These are phyloP conservation scores for Catenaria anguillulae DNA, from an alignment of 371 early-diverging fungal species.

Conservation along the genomic window DNA sequence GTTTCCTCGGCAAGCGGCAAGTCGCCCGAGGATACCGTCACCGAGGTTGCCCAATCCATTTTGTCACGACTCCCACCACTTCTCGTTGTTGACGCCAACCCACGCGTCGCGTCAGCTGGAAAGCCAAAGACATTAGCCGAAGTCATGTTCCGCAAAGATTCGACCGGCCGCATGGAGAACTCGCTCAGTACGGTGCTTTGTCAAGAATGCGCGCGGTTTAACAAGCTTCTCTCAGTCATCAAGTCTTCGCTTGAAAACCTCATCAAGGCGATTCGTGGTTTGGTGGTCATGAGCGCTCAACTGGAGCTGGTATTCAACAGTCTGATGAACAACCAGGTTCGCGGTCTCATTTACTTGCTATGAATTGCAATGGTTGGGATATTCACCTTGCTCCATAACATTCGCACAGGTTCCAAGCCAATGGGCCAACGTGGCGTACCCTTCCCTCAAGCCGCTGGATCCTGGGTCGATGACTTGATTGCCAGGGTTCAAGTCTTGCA, in stretches of 20 bases:
- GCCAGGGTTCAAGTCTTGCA: slow-evolving; percentile 30
- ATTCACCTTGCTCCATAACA: background rate
- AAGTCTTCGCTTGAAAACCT: slow-evolving; percentile 26
- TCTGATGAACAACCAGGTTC: slow-evolving; percentile 31
- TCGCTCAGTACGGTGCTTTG: slow-evolving; percentile 31
- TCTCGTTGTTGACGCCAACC: slow-evolving; percentile 26
- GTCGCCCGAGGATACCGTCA: slow-evolving; percentile 17
- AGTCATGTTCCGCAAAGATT: slow-evolving; percentile 29
- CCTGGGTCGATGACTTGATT: slow-evolving; percentile 31
- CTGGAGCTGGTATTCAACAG: slow-evolving; percentile 37
- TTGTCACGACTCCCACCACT: slow-evolving; percentile 18
- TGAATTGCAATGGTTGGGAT: slow-evolving; percentile 17
- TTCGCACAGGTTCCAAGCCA: too few species aligned
- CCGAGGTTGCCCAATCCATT: slow-evolving; percentile 17
- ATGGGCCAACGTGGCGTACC: slow-evolving; percentile 38
- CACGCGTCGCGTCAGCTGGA: slow-evolving; percentile 33
- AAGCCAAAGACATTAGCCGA: slow-evolving; percentile 31
- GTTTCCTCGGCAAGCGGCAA: slow-evolving; percentile 19
- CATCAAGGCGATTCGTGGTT: slow-evolving; percentile 32
- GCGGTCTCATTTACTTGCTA: too few species aligned
- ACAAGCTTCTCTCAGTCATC: slow-evolving; percentile 33
- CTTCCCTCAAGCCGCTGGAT: slow-evolving; percentile 31
- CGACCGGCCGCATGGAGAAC: slow-evolving; percentile 22
- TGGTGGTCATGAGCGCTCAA: slow-evolving; percentile 38
- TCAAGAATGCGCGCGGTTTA: slow-evolving; percentile 42